Evolutionary conservation across 1,284 basidiomycete species (phyloP).

Genomic region (Ustilago esculenta): DNA sequence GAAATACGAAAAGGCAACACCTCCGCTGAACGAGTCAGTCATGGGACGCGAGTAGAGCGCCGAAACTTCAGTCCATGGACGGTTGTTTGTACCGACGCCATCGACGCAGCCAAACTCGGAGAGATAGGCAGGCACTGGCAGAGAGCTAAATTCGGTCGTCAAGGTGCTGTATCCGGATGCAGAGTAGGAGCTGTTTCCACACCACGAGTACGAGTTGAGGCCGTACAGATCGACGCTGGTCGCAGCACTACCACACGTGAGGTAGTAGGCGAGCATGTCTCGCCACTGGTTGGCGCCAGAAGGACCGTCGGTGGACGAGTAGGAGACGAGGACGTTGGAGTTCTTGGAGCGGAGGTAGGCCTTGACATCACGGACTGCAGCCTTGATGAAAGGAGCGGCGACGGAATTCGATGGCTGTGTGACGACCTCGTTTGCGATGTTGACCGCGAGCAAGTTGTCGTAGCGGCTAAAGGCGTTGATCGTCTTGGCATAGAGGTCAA

Average conservation of each 20-base stretch:
- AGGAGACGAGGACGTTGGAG: conserved; percentile 79
- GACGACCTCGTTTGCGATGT: conserved; percentile 90
- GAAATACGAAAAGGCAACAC: conserved; percentile 77
- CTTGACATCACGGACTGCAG: conserved; percentile 85
- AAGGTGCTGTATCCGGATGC: conserved; percentile 70
- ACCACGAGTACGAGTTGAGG: conserved; percentile 72
- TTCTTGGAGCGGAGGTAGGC: conserved; percentile 75
- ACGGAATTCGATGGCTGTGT: conserved; percentile 73
- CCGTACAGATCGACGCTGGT: conserved; percentile 85
- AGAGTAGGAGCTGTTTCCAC: conserved; percentile 75
- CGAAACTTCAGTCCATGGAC: conserved; percentile 81
- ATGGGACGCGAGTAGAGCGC: conserved; percentile 79
- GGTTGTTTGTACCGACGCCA: conserved; percentile 75
- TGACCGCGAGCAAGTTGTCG: conserved; percentile 71
- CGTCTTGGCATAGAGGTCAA: conserved; percentile 80
- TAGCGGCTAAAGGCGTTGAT: conserved; percentile 75
- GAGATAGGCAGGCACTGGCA: conserved; percentile 86
- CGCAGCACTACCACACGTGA: conserved; percentile 80
- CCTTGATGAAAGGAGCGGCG: conserved; percentile 84
- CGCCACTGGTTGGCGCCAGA: conserved; percentile 61
- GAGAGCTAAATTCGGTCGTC: conserved; percentile 69
- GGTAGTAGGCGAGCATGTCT: conserved; percentile 78
- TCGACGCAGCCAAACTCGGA: conserved; percentile 79
- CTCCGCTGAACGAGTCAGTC: conserved; percentile 84
- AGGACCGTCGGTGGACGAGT: conserved; percentile 83